These are phyloP conservation scores for Pelargonium fulgidum DNA, from an alignment of 441 rosid species.

Conservation along the genomic window DNA sequence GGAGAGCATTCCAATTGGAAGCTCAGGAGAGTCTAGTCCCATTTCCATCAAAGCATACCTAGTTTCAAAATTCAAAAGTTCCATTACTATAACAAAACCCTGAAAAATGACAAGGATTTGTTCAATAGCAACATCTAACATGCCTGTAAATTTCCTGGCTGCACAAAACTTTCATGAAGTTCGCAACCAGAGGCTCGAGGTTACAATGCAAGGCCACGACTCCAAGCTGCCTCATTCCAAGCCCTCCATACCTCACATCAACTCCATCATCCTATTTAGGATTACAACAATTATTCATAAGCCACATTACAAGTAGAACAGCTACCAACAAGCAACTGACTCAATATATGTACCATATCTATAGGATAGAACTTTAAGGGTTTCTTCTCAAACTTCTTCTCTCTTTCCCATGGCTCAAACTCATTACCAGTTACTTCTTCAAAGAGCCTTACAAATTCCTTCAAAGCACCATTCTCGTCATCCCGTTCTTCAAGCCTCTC, in stretches of 20 bases:
- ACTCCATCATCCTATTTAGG: slow-evolving; percentile 51
- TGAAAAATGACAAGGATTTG: neutral
- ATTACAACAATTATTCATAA: neutral
- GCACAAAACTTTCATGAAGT: slow-evolving; percentile 57
- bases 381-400: slow-evolving; percentile 64
- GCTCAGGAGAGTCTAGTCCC: slow-evolving; percentile 58
- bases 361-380: slow-evolving; percentile 50
- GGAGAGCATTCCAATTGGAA: slow-evolving; percentile 66
- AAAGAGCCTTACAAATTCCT: slow-evolving; percentile 56
- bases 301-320: neutral
- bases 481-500: slow-evolving; percentile 77
- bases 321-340: too few species aligned
- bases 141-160: slow-evolving; percentile 71
- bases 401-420: slow-evolving; percentile 78
- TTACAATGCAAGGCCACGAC: slow-evolving; percentile 55
- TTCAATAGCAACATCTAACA: neutral
- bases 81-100: neutral
- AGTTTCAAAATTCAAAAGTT: neutral
- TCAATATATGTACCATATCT: slow-evolving; percentile 48
- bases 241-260: slow-evolving; percentile 67
- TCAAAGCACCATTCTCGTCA: slow-evolving; percentile 42
- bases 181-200: slow-evolving; percentile 60
- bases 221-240: slow-evolving; percentile 61
- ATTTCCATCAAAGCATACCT: slow-evolving; percentile 75
- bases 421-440: slow-evolving; percentile 69